Percentiles rank a stretch among this genome's conserved stretches.
phyloP scores from a whole-genome alignment of 345 rosid species.

The Pugionium cornutum region DNA sequence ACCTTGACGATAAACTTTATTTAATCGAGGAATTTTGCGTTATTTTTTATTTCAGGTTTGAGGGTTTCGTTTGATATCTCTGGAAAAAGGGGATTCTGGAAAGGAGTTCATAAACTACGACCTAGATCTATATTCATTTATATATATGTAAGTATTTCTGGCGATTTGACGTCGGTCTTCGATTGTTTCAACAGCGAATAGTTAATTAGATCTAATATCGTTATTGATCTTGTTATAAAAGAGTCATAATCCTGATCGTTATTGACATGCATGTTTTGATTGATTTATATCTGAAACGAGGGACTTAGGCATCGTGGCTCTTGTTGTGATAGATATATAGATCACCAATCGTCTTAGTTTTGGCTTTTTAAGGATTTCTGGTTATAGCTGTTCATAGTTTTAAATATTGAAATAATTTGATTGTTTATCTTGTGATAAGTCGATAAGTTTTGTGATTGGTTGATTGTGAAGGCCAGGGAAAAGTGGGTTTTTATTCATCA shows the following conservation, averaged over 20 bases:
- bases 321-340: too few species aligned
- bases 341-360: neutral
- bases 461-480: too few species aligned
- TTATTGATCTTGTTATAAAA: too few species aligned
- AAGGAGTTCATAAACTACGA: neutral
- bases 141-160: constrained; percentile 29
- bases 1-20: neutral
- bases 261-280: neutral
- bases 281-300: neutral
- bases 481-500: too few species aligned
- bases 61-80: constrained; percentile 35
- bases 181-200: too few species aligned
- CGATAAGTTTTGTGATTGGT: too few species aligned
- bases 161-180: too few species aligned
- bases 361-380: neutral
- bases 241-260: neutral
- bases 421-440: too few species aligned
- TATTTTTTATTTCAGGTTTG: constrained; percentile 28
- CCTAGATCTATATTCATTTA: neutral
- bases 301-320: neutral
- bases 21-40: neutral
- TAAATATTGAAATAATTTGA: too few species aligned
- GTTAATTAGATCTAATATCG: too few species aligned
- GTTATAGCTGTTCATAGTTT: neutral
- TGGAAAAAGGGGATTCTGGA: constrained; percentile 13